Base-by-base conservation (phyloP, 805 yeast species). In the Yarrowia hollandica region DNA sequence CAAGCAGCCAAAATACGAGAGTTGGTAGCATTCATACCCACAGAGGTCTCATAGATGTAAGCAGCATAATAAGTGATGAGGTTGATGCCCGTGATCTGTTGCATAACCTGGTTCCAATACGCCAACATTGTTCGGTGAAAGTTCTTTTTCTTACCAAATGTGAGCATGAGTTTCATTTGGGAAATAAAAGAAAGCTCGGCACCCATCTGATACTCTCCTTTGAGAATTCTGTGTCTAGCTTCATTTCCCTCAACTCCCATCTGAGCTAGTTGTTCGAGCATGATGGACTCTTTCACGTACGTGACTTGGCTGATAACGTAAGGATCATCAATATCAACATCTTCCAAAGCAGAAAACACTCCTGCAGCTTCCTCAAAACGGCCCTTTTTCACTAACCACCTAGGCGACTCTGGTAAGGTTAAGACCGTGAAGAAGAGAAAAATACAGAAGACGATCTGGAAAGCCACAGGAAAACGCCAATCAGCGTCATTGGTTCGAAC, bases 41-140 rank as follows among this genome's bases (percentile, higher is more conserved):
- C 37, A 1, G 90, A 79, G 61, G 74, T 77, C 56, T 81, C 80
- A 70, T 90, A 89, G 72, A 90, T 87, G 64, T 84, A 80, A n/a
- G 91, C 90, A 42, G 96, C 95, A 71, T 85, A 91, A 74, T 90
- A 91, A 69, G 90, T 88, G 61, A 90, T 86, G 68, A 90, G 89
- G 74, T 91, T 91, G 63, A 89, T 84, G 59, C 97, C 97, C 6
- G 95, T 82, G 67, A 88, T 82, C 74, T 91, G 97, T 72, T 91
- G 97, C 67, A 89, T 76, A 63, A 64, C 38, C 64, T 82, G 76
- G 60, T 59, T 50, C 64, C 4, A 75, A 67, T 74, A 78, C 73
- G 19, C 70, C 68, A 9, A 77, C 79, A 42, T 42, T 4, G 44
- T 23, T n/a, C 59, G 39, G n/a, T 25, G 35, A 18, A 59, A 23